A percentile compares a stretch with the other conserved stretches of the same genome.
These are phyloP conservation scores for Calonectria hawksworthii DNA, from an alignment of 2,329 filamentous ascomycete genomes.

Conservation along the genomic window DNA sequence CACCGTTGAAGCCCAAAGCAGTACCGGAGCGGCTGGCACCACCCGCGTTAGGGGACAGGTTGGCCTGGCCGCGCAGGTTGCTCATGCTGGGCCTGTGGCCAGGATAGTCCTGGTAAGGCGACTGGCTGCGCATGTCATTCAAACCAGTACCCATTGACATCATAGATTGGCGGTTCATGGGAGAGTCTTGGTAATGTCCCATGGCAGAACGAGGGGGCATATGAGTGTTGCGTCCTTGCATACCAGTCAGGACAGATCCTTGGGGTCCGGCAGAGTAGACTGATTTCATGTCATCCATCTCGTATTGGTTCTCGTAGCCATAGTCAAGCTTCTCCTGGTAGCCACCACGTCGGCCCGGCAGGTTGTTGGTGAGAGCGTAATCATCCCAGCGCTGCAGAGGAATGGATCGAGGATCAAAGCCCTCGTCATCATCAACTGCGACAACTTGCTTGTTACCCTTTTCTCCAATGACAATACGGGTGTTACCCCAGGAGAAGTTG, in stretches of 20 bases:
- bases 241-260: constrained; percentile 89
- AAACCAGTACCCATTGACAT: constrained; percentile 72
- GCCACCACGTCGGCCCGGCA: constrained; percentile 89
- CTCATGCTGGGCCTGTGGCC: constrained; percentile 71
- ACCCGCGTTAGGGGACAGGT: constrained; percentile 61
- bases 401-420: constrained; percentile 92
- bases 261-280: constrained; percentile 93
- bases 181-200: constrained; percentile 63
- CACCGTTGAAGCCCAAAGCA: constrained; percentile 62
- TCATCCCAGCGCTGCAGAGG: constrained; percentile 98
- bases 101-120: constrained; percentile 71
- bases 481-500: constrained; percentile 99
- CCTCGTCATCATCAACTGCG: constrained; percentile 85
- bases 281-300: constrained; percentile 98
- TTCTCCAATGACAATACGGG: constrained; percentile 95
- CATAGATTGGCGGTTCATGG: constrained; percentile 76
- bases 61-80: constrained; percentile 66
- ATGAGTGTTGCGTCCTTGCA: constrained; percentile 79
- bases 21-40: constrained; percentile 57
- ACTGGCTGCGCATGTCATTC: constrained; percentile 64
- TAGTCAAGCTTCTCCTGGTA: constrained; percentile 74
- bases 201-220: constrained; percentile 83
- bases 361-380: constrained; percentile 87
- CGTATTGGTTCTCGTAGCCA: constrained; percentile 83
- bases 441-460: constrained; percentile 93